Evolutionary conservation across 345 rosid genomes (phyloP), one percentile per base, ranked within the genome.

Genomic region (Syzygium aqueum): DNA sequence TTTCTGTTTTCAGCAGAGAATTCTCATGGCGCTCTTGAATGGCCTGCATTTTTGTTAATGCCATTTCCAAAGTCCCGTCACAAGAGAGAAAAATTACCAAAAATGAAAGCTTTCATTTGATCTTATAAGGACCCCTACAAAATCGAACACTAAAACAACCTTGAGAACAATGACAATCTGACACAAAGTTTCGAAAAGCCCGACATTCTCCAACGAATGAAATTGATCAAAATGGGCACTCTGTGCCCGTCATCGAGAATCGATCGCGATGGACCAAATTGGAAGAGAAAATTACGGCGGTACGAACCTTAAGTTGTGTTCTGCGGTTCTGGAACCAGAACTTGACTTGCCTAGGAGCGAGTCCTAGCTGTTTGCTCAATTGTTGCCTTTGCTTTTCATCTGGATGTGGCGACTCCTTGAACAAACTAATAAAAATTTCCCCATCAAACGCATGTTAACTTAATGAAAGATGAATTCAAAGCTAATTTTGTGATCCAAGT

Each of bases 261-360:
- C 49, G 49, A 73, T 37, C 6, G 27, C 19, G 82, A 73, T 11
- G 49, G 78, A 67, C 78, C 23, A 17, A 67, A 67, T 67, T 6
- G 46, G 33, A 67, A 30, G 78, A 67, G 40, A 30, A 37, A 16
- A 67, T 67, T 23, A 17, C 78, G 23, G 17, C 3, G 22, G 54
- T 28, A 88, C 59, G 8, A 89, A 95, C 99, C 97, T 97, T 96
- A 89, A 97, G 94, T 89, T 97, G 99, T 51, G 99, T 97, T 49
- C 99, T 94, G 52, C 99, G 98, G 91, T 97, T 97, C 90, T 97
- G 99, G 87, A 97, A 97, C 99, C 99, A 97, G 92, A 97, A 97
- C 93, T 97, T 97, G 91, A 97, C 99, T 91, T 97, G 99, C 61
- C 98, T 92, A 11, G 98, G 99, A 88, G 98, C 98, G 54, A 97